Base-by-base conservation (phyloP, 202 grass and related monocot species). In the Schoenoplectus tabernaemontani region DNA sequence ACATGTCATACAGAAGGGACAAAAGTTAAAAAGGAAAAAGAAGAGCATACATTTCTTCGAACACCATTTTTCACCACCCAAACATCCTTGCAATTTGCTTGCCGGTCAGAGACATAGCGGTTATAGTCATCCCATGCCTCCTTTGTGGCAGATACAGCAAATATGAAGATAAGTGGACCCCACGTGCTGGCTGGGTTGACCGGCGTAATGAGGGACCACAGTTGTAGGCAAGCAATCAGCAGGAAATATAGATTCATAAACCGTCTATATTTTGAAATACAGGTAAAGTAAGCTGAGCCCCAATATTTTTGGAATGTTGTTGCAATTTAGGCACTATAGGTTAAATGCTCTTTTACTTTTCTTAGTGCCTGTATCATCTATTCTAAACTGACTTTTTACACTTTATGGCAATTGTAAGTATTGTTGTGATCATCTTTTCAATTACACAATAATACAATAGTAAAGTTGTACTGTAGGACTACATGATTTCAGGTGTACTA, bases 61-160 rank as follows among this genome's bases (percentile, higher is more conserved):
- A 84, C 37, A 56, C 89, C 91, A 82, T 97, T 87, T 72, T 90
- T 93, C 82, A 97, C 89, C 83, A 90, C 80, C 94, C 94, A 97
- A 30, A 97, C 87, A 93, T 91, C 87, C 69, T 93, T 97, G 81
- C 89, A 89, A 85, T 97, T 97, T 61, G 89, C 94, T 86, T 97
- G 87, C 75, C 88, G 91, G 66, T 97, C 94, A 64, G 84, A 93
- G 82, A 91, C 90, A 82, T 91, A 97, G 71, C 94, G 87, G 82
- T 97, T 97, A 62, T 97, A 97, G 82, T 97, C 94, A 93, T 97
- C 94, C 94, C 94, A 97, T 60, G 91, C 94, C 82, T 97, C 94
- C 91, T 97, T 97, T 60, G 89, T 90, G 57, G 94, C 93, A 2
- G 91, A 97, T 72, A 93, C 91, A 20, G 94, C 87, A 63, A 97